Percentiles rank a stretch among this genome's conserved stretches.
These are phyloP conservation scores for Umbellularia californica DNA, from an alignment of 164 flowering plant species.

Conservation along the genomic window DNA sequence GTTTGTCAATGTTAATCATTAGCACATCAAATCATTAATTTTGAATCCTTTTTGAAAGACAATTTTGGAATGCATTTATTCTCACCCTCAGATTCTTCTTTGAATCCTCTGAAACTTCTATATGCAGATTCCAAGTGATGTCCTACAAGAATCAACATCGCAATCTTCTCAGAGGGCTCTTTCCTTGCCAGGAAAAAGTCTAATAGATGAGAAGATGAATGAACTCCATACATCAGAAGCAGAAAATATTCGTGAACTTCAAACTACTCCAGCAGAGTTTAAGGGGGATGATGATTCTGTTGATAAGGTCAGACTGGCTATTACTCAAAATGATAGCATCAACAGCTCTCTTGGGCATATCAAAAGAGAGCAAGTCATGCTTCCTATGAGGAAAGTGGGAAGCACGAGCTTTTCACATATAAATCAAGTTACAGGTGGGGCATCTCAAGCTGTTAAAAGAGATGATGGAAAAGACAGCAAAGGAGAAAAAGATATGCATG, in stretches of 20 bases:
- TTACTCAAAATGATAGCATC: conserved; percentile 24
- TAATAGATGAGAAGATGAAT: conserved; percentile 35
- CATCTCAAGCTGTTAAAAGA: conserved; percentile 33
- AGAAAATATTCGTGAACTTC: conserved; percentile 25
- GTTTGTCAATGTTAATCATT: too few relatives aligned
- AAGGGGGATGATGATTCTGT: conserved; percentile 28
- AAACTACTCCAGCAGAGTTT: conserved; percentile 24
- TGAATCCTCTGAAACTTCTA: neutral
- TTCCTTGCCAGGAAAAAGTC: conserved; percentile 2
- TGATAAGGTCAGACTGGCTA: conserved; percentile 33
- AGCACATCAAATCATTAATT: too few relatives aligned
- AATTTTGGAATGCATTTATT: neutral
- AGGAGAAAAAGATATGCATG: conserved; percentile 30
- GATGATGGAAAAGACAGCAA: conserved; percentile 22
- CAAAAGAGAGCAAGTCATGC: conserved; percentile 47
- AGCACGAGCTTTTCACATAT: conserved; percentile 27
- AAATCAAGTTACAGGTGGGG: conserved; percentile 26
- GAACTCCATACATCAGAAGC: conserved; percentile 22
- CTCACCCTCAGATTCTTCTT: conserved; percentile 7
- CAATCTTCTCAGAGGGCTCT: conserved; percentile 1
- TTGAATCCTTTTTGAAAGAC: neutral
- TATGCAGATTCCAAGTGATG: conserved; percentile 31
- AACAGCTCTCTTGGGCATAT: conserved; percentile 28
- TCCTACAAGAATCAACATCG: neutral
- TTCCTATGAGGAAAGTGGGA: conserved; percentile 36